Conservation (phyloP, 2,329 filamentous ascomycete genomes). For the Ophioceras dolichostomum region DNA sequence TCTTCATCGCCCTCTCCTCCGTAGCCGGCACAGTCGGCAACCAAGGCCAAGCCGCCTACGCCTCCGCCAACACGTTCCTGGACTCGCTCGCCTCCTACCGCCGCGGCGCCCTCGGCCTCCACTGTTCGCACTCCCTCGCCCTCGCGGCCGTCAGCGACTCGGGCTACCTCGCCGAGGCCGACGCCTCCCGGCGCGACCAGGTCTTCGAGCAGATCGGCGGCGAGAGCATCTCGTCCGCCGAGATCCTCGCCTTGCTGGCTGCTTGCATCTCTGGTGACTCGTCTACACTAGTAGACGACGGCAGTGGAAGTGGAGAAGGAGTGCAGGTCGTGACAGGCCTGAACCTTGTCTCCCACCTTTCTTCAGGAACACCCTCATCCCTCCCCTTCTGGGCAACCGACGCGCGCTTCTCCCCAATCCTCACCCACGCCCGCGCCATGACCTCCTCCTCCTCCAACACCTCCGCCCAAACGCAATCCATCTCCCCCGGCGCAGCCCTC, state of each 20-base stretch:
- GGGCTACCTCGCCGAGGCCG: constrained; percentile 8
- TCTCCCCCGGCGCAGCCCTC: constrained; percentile 6
- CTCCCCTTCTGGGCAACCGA: constrained; percentile 5
- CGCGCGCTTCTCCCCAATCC: constrained; percentile 3
- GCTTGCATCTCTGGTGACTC: constrained; percentile 5
- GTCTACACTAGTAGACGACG: no score
- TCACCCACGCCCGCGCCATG: background rate
- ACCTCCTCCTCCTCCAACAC: background rate
- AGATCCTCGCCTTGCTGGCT: constrained; percentile 6
- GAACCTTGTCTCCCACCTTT: constrained; percentile 1
- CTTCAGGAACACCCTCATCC: no score
- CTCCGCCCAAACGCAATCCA: background rate
- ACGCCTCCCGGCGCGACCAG: constrained; percentile 1
- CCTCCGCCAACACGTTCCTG: constrained; percentile 19
- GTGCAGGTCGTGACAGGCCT: constrained; percentile 7
- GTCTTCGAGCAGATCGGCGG: constrained; percentile 5
- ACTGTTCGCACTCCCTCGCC: constrained; percentile 4
- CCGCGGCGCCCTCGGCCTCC: constrained; percentile 4
- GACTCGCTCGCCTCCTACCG: constrained; percentile 13
- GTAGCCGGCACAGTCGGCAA: constrained; percentile 13
- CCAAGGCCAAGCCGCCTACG: constrained; percentile 17
- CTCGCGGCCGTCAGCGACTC: constrained; percentile 6
- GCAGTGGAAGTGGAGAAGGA: background rate
- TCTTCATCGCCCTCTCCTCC: constrained; percentile 18
- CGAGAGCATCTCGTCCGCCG: constrained; percentile 5